Conservation (phyloP, 192 early-diverging fungal genomes). For the Allomyces macrogynus region DNA sequence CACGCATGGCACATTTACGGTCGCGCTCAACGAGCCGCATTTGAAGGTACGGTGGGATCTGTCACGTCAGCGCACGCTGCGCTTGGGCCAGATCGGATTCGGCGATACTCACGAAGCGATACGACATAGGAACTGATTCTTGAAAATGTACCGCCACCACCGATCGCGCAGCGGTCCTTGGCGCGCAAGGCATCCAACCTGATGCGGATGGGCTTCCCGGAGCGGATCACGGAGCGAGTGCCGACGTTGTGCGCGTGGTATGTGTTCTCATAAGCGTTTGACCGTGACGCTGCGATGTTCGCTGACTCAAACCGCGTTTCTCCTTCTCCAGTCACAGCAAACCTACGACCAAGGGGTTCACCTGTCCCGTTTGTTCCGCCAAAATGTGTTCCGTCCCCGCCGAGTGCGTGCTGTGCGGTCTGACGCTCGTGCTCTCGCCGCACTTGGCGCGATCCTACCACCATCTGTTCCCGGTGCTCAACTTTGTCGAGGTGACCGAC, state of each 20-base stretch:
- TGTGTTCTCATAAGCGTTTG: not conserved
- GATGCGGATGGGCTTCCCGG: conserved; percentile 86
- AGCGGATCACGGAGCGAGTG: conserved; percentile 18
- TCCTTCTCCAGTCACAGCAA: conserved; percentile 34
- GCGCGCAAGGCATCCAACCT: conserved; percentile 38
- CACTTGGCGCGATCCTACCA: conserved; percentile 82
- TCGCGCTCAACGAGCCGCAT: conserved; percentile 64
- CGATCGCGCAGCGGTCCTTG: conserved; percentile 20
- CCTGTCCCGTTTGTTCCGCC: conserved; percentile 63
- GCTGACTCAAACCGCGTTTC: conserved; percentile 3
- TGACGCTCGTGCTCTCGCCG: conserved; percentile 75
- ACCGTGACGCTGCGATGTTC: not conserved
- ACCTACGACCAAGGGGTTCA: conserved; percentile 47
- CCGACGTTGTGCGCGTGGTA: conserved; percentile 65
- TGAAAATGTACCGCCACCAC: conserved; percentile 72
- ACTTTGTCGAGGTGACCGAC: conserved; percentile 46
- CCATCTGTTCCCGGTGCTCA: conserved; percentile 80
- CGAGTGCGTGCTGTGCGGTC: conserved; percentile 73
- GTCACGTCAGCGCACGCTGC: no score
- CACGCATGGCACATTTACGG: conserved; percentile 65
- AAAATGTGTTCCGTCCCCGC: conserved; percentile 75
- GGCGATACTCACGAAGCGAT: not conserved
- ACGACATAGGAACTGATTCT: conserved; percentile 42
- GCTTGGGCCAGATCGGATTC: no score
- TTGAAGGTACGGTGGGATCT: conserved; percentile 16